phyloP scores from a whole-genome alignment of 176 grass and related monocot genomes.

The Oryza brachyantha region DNA sequence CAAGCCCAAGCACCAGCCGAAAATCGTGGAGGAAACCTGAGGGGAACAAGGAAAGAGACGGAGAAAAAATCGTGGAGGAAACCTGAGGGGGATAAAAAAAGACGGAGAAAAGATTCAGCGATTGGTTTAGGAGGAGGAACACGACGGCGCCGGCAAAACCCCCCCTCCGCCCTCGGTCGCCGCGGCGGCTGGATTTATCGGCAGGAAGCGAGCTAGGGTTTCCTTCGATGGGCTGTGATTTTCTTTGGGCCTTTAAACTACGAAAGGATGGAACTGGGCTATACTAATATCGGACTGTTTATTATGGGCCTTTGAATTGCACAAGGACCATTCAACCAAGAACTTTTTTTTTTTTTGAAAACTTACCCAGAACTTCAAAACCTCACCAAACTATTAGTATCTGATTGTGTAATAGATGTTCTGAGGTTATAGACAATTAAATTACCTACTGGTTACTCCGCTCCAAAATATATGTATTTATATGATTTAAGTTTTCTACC shows the following conservation, averaged over 20 bases:
- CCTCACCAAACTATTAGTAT: too few species aligned
- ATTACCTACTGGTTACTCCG: too few species aligned
- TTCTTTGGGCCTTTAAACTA: not conserved
- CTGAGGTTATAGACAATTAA: too few species aligned
- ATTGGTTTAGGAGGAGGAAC: not conserved
- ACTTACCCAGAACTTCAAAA: too few species aligned
- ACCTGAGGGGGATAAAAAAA: not conserved
- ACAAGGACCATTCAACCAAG: too few species aligned
- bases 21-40: not conserved
- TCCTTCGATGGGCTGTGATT: not conserved
- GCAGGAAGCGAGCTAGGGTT: conserved; percentile 2
- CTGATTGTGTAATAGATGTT: too few species aligned
- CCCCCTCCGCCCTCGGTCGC: not conserved
- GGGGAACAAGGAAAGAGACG: not conserved
- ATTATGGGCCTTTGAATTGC: too few species aligned
- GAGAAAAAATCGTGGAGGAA: not conserved
- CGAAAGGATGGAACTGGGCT: not conserved
- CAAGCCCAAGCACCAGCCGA: not conserved
- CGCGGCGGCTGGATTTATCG: conserved; percentile 5
- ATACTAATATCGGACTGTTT: too few species aligned
- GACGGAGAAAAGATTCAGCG: not conserved
- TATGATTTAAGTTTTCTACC: too few species aligned
- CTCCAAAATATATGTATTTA: too few species aligned
- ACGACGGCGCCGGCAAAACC: not conserved
- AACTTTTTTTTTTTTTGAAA: too few species aligned